phyloP scores from a whole-genome alignment of 1,139 yeast genomes.

The Saccharomyces uvarum region DNA sequence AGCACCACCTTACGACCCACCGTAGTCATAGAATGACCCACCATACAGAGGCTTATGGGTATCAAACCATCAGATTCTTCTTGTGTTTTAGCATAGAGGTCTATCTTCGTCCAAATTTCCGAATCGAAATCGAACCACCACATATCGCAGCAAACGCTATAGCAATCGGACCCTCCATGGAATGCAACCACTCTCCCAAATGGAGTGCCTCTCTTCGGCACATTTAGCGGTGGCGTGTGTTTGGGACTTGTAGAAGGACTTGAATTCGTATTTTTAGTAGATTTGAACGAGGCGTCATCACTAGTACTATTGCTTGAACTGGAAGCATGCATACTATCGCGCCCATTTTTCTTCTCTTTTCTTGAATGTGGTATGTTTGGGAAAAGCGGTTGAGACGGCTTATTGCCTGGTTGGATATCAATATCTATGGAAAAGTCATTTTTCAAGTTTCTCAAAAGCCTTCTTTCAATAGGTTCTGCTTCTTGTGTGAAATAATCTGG shows the following conservation, averaged over 20 bases:
- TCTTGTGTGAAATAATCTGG: slow-evolving; percentile 15
- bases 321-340: slow-evolving; percentile 2
- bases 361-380: slow-evolving; percentile 17
- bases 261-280: not conserved
- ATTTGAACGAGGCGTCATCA: slow-evolving; percentile 2
- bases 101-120: slow-evolving; percentile 35
- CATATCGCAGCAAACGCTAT: slow-evolving; percentile 37
- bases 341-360: slow-evolving; percentile 5
- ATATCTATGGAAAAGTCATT: slow-evolving; percentile 19
- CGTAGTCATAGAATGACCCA: slow-evolving; percentile 26
- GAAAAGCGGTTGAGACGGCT: slow-evolving; percentile 10
- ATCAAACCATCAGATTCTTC: slow-evolving; percentile 9
- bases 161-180: slow-evolving; percentile 42
- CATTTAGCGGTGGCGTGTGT: not conserved
- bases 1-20: slow-evolving; percentile 21
- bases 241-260: not conserved
- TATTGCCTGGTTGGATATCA: slow-evolving; percentile 3
- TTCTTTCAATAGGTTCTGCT: slow-evolving; percentile 10
- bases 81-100: slow-evolving; percentile 18
- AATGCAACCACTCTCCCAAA: slow-evolving; percentile 28
- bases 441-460: slow-evolving; percentile 16
- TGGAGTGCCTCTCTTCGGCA: not conserved
- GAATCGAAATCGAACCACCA: slow-evolving; percentile 42
- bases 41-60: slow-evolving; percentile 18
- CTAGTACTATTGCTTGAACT: slow-evolving; percentile 3